Evolutionary conservation across 305 asterid genomes (phyloP).

Genomic region (Monarda citriodora): DNA sequence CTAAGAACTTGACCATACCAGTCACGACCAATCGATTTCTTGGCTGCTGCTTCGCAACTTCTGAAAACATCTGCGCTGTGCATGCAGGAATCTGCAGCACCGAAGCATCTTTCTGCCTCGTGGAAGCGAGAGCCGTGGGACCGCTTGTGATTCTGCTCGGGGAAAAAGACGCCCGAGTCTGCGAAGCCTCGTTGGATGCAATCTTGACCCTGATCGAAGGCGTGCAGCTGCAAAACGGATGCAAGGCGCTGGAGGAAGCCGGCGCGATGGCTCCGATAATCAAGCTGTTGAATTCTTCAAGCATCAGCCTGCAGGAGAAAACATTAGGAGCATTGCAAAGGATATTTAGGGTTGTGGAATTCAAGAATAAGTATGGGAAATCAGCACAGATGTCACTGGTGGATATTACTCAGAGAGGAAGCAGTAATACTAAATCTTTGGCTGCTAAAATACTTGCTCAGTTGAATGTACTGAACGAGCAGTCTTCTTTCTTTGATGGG

Average conservation of each 20-base stretch:
- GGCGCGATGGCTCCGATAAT: conserved; percentile 28
- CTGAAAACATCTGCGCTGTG: conserved; percentile 21
- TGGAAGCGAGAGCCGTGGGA: conserved; percentile 42
- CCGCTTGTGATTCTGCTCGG: conserved; percentile 31
- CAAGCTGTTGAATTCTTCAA: conserved; percentile 26
- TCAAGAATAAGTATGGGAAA: conserved; percentile 29
- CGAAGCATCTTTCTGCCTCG: conserved; percentile 42
- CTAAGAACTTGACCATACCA: conserved; percentile 28
- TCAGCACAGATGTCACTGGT: conserved; percentile 44
- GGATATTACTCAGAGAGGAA: conserved; percentile 52
- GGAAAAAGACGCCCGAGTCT: conserved; percentile 25
- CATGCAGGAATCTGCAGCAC: conserved; percentile 37
- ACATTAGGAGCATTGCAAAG: conserved; percentile 38
- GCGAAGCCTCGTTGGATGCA: conserved; percentile 48
- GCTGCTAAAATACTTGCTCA: conserved; percentile 42
- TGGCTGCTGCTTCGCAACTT: conserved; percentile 27
- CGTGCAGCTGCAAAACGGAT: conserved; percentile 29
- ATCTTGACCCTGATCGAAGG: conserved; percentile 38
- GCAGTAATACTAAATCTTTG: conserved; percentile 40
- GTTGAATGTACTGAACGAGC: conserved; percentile 40
- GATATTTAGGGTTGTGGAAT: conserved; percentile 26
- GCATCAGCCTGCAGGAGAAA: conserved; percentile 35
- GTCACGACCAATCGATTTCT: conserved; percentile 19
- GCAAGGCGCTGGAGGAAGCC: conserved; percentile 39
- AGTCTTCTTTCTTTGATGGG: conserved; percentile 39